Base-by-base conservation (phyloP, 371 early-diverging fungal species). In the Mucor saturninus region DNA sequence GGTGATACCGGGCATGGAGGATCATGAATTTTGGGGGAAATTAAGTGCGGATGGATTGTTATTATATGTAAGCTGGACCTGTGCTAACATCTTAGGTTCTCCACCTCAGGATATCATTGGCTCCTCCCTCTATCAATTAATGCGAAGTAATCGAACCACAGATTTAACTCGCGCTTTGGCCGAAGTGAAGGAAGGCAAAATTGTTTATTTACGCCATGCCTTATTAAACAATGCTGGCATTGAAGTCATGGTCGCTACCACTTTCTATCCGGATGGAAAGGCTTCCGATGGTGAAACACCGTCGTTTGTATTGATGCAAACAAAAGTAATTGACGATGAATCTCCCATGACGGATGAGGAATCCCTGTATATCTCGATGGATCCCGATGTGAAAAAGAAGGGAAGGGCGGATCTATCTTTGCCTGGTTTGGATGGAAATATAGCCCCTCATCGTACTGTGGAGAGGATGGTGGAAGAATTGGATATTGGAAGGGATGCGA, bases 1-100 rank as follows among this genome's bases (percentile, higher is more conserved):
- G 6, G n/a, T 52, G 11, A 43, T 61, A 21, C 50, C 54, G 10
- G 86, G 80, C 67, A 31, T 63, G 54, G 64, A 71, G 28, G 72
- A 77, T 53, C 62, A 70, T 31, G 86, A 85, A 56, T 77, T 86
- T 21, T 91, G 92, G 92, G 72, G 78, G 5, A 89, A 87, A 56
- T 46, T 90, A 0, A 83, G 85, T 32, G 54, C 68, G 2, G 86
- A 87, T 61, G 92, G 90, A 0, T 46, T 89, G 14, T 63, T 85
- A 31, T 74, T 91, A 8, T 80, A 82, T 65, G 70, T 71, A 13
- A 79, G 83, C 31, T 67, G 72, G 55, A 70, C 72, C 11, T 78
- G 80, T 45, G 66, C 69, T 4, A 70, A 76, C 42, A 62, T 77
- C 8, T 43, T 85, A 0, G 87, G 86, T 9, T 74, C 69, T n/a